These are phyloP conservation scores for Nigrospora sphaerica DNA, from an alignment of 2,329 filamentous ascomycete genomes.

Conservation along the genomic window DNA sequence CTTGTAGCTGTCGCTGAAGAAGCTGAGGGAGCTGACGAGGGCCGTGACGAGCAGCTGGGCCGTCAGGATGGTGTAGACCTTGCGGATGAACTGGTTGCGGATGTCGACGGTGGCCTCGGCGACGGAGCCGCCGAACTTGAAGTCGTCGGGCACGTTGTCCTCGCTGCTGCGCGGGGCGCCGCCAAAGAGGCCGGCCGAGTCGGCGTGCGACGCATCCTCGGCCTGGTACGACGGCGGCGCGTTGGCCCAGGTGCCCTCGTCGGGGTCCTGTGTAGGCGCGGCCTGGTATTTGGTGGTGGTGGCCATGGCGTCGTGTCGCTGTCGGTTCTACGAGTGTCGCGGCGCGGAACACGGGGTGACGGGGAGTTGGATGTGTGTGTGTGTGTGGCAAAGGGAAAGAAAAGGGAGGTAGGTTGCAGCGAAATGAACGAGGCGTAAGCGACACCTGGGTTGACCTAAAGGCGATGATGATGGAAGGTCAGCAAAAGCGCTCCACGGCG, in stretches of 20 bases:
- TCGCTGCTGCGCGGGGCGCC: slow-evolving; percentile 70
- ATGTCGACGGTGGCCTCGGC: slow-evolving; percentile 93
- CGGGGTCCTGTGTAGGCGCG: slow-evolving; percentile 79
- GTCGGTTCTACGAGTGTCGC: neutral
- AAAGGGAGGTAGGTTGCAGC: too few species aligned
- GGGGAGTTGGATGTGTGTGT: too few species aligned
- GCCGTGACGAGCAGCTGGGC: slow-evolving; percentile 84
- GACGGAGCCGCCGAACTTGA: slow-evolving; percentile 95
- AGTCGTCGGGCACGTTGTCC: slow-evolving; percentile 93
- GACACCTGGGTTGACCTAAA: too few species aligned
- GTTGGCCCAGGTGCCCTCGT: slow-evolving; percentile 58
- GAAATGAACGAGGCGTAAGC: too few species aligned
- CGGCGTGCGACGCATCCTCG: slow-evolving; percentile 20
- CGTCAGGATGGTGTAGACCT: slow-evolving; percentile 98
- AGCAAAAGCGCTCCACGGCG: too few species aligned
- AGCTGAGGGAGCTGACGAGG: slow-evolving; percentile 73
- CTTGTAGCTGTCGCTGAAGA: slow-evolving; percentile 75
- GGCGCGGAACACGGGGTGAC: too few species aligned
- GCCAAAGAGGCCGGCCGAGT: slow-evolving; percentile 52
- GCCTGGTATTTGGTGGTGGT: slow-evolving; percentile 74
- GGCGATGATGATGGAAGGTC: too few species aligned
- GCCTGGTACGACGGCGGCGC: slow-evolving; percentile 75
- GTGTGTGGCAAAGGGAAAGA: too few species aligned
- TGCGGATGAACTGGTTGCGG: slow-evolving; percentile 92
- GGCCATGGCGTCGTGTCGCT: slow-evolving; percentile 46